A percentile compares a stretch with the other conserved stretches of the same genome.
phyloP scores from a whole-genome alignment of 1,284 basidiomycete genomes.

The Entoloma clypeatum region DNA sequence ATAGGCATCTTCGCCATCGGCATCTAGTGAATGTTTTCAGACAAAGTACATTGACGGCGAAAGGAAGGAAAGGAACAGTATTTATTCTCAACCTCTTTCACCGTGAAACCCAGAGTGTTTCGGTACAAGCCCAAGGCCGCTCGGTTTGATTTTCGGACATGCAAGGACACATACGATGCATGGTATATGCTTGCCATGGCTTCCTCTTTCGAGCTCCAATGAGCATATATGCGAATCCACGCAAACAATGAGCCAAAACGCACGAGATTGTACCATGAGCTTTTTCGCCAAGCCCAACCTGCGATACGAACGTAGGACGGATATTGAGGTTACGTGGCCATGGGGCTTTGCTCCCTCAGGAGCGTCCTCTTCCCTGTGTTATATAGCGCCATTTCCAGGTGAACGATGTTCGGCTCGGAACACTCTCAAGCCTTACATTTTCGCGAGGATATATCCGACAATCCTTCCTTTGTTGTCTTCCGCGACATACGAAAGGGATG shows the following conservation, averaged over 20 bases:
- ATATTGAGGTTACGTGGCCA: slow-evolving; percentile 95
- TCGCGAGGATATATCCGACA: slow-evolving; percentile 96
- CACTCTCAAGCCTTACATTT: slow-evolving; percentile 65
- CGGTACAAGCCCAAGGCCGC: slow-evolving; percentile 86
- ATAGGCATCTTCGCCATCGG: slow-evolving; percentile 91
- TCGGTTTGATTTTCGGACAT: slow-evolving; percentile 91
- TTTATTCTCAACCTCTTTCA: slow-evolving; percentile 82
- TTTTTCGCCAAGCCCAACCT: slow-evolving; percentile 89
- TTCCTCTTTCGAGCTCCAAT: slow-evolving; percentile 73
- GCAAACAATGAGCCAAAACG: slow-evolving; percentile 27
- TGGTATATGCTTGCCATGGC: slow-evolving; percentile 87
- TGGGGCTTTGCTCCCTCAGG: slow-evolving; percentile 61
- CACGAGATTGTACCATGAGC: slow-evolving; percentile 91
- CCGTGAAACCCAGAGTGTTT: slow-evolving; percentile 86
- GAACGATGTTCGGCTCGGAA: slow-evolving; percentile 5
- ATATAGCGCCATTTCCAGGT: slow-evolving; percentile 12
- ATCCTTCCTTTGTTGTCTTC: slow-evolving; percentile 92
- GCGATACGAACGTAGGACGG: slow-evolving; percentile 87
- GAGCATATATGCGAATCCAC: slow-evolving; percentile 6
- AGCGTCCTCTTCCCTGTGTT: slow-evolving; percentile 66
- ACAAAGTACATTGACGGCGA: neutral
- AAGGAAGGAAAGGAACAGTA: slow-evolving; percentile 64
- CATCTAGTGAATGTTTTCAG: slow-evolving; percentile 49
- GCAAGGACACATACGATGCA: slow-evolving; percentile 84
- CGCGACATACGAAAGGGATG: slow-evolving; percentile 92